These are phyloP conservation scores for Flammula alnicola DNA, from an alignment of 1,284 basidiomycete species.

Conservation along the genomic window DNA sequence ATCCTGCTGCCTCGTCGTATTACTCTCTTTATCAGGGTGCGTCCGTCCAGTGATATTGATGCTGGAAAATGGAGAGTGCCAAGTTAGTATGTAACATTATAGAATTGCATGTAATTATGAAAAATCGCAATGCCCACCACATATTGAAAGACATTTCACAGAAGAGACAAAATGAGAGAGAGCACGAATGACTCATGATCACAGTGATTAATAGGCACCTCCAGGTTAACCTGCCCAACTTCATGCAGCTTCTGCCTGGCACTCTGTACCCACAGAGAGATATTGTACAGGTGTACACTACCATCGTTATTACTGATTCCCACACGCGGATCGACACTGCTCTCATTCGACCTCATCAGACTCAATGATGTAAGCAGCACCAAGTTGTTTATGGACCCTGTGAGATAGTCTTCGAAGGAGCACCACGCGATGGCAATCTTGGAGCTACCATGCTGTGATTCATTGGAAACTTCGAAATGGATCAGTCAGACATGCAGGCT, in stretches of 20 bases:
- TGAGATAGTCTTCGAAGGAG: conserved; percentile 56
- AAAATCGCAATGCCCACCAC: not conserved
- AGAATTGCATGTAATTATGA: not conserved
- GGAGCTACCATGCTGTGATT: too few species aligned
- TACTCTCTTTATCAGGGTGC: too few species aligned
- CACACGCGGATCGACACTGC: conserved; percentile 71
- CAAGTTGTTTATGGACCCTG: conserved; percentile 84
- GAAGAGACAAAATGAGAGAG: conserved; percentile 8
- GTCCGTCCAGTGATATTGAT: conserved; percentile 84
- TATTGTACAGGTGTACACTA: conserved; percentile 76
- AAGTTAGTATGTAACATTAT: not conserved
- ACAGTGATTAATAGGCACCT: conserved; percentile 64
- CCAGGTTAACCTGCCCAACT: conserved; percentile 60
- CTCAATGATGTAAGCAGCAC: conserved; percentile 71
- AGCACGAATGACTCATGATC: conserved; percentile 24
- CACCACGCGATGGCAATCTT: too few species aligned
- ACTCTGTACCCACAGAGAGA: conserved; percentile 53
- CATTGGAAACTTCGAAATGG: too few species aligned
- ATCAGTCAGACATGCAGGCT: too few species aligned
- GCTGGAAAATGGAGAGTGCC: conserved; percentile 43
- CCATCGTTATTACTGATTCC: conserved; percentile 85
- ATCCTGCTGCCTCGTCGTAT: too few species aligned
- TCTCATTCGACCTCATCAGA: conserved; percentile 58
- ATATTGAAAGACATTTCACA: conserved; percentile 4
- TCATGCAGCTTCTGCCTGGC: conserved; percentile 48